These are phyloP conservation scores for Plicaturopsis crispa DNA, from an alignment of 768 basidiomycete genomes.

Conservation along the genomic window DNA sequence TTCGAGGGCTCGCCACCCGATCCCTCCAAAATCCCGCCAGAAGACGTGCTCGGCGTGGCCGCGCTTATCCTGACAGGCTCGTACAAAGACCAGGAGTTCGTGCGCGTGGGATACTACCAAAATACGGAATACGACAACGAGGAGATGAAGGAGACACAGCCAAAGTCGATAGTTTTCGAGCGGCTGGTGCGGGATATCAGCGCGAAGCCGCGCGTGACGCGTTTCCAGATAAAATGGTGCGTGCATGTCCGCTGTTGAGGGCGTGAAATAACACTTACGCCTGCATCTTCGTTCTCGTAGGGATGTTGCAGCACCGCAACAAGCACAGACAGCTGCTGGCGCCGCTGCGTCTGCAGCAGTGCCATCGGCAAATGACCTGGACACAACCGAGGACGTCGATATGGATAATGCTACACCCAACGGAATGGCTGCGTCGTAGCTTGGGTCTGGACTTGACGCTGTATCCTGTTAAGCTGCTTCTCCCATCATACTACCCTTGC, in stretches of 20 bases:
- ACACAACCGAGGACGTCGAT: conserved; percentile 27
- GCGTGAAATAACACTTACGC: not conserved
- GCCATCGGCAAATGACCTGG: conserved; percentile 64
- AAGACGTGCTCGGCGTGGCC: conserved; percentile 93
- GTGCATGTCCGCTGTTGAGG: conserved; percentile 19
- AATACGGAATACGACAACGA: conserved; percentile 98
- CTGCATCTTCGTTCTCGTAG: conserved; percentile 23
- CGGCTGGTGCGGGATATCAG: conserved; percentile 82
- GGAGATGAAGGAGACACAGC: conserved; percentile 75
- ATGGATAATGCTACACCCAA: too few relatives aligned
- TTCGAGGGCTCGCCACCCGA: conserved; percentile 86
- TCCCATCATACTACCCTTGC: too few relatives aligned
- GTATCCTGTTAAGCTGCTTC: too few relatives aligned
- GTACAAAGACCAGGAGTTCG: conserved; percentile 96
- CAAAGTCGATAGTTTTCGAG: conserved; percentile 65
- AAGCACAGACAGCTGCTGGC: conserved; percentile 38
- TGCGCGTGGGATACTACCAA: conserved; percentile 99
- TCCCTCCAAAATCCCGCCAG: conserved; percentile 74
- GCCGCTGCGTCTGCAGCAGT: conserved; percentile 68
- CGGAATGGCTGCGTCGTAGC: too few relatives aligned
- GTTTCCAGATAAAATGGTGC: conserved; percentile 85
- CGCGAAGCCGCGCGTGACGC: conserved; percentile 87
- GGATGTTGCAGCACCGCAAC: conserved; percentile 54
- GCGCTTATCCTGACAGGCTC: conserved; percentile 96
- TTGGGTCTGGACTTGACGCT: too few relatives aligned